A percentile compares a stretch with the other conserved stretches of the same genome.
These are phyloP conservation scores for Seminavis robusta DNA, from an alignment of 108 stramenopile species.

Conservation along the genomic window DNA sequence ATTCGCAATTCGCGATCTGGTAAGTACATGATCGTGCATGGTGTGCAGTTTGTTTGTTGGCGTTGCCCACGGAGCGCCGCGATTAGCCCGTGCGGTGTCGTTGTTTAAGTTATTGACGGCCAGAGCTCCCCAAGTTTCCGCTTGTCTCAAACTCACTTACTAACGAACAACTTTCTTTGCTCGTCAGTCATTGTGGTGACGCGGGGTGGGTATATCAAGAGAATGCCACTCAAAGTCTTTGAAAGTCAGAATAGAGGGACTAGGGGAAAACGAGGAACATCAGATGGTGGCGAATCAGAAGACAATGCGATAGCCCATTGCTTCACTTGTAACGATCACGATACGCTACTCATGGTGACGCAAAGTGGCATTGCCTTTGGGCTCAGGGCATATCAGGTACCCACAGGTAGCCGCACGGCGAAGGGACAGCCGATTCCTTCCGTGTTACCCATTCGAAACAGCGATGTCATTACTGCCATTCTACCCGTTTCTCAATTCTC, in stretches of 20 bases:
- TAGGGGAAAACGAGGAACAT: constrained; percentile 80
- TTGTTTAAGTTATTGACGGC: too few relatives aligned
- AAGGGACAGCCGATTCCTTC: constrained; percentile 82
- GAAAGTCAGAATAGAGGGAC: constrained; percentile 87
- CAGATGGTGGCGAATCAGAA: constrained; percentile 28
- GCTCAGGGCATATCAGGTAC: constrained; percentile 87
- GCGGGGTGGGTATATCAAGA: constrained; percentile 91
- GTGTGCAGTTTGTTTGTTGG: too few relatives aligned
- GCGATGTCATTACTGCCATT: constrained; percentile 65
- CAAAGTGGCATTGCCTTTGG: constrained; percentile 92
- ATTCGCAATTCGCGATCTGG: constrained; percentile 79
- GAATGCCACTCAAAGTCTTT: constrained; percentile 92
- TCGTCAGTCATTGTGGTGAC: constrained; percentile 89
- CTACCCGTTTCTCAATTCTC: constrained; percentile 75
- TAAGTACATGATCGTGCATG: too few relatives aligned
- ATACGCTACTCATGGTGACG: constrained; percentile 89
- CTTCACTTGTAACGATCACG: constrained; percentile 96
- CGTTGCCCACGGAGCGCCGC: too few relatives aligned
- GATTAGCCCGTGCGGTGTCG: too few relatives aligned
- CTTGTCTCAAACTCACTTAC: background rate
- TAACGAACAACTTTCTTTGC: too few relatives aligned
- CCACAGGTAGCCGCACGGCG: constrained; percentile 68
- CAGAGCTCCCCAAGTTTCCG: background rate
- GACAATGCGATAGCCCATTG: constrained; percentile 88
- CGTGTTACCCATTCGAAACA: constrained; percentile 70